phyloP scores from a whole-genome alignment of 2,329 filamentous ascomycete genomes.

The Diaporthe sp. region DNA sequence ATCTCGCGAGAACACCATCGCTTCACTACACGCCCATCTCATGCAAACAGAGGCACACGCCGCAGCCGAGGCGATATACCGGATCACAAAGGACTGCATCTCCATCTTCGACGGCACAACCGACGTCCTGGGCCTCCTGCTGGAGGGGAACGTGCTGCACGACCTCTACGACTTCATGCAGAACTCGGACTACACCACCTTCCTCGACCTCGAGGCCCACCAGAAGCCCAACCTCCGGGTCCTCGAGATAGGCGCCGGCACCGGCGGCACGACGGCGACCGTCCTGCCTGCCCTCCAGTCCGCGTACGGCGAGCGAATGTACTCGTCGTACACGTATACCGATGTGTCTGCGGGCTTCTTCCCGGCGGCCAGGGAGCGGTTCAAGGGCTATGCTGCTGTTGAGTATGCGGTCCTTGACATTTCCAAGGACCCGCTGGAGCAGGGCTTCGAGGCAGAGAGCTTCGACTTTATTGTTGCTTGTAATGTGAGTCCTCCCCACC shows the following conservation, averaged over 20 bases:
- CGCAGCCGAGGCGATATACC: not conserved
- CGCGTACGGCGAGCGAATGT: constrained; percentile 25
- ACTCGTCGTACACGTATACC: constrained; percentile 43
- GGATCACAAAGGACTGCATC: constrained; percentile 1
- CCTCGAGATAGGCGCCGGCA: constrained; percentile 56
- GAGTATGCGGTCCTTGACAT: constrained; percentile 50
- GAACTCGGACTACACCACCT: not conserved
- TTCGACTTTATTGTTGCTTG: constrained; percentile 50
- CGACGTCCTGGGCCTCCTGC: constrained; percentile 19
- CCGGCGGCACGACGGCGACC: constrained; percentile 49
- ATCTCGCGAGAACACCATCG: not conserved
- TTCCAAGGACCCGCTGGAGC: constrained; percentile 47
- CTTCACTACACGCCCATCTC: not conserved
- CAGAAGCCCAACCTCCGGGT: constrained; percentile 51
- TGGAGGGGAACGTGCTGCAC: constrained; percentile 18
- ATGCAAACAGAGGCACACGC: constrained; percentile 5
- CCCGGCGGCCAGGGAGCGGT: constrained; percentile 44
- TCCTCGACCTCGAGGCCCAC: constrained; percentile 42
- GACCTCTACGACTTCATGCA: constrained; percentile 30
- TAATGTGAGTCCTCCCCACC: not conserved
- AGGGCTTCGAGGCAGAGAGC: constrained; percentile 48
- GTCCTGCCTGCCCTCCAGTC: constrained; percentile 42
- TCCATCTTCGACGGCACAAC: not conserved
- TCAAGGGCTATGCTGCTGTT: constrained; percentile 44
- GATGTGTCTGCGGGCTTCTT: constrained; percentile 45